These are phyloP conservation scores for Sequoiadendron giganteum DNA, from an alignment of 75 land plant genomes.

Conservation along the genomic window DNA sequence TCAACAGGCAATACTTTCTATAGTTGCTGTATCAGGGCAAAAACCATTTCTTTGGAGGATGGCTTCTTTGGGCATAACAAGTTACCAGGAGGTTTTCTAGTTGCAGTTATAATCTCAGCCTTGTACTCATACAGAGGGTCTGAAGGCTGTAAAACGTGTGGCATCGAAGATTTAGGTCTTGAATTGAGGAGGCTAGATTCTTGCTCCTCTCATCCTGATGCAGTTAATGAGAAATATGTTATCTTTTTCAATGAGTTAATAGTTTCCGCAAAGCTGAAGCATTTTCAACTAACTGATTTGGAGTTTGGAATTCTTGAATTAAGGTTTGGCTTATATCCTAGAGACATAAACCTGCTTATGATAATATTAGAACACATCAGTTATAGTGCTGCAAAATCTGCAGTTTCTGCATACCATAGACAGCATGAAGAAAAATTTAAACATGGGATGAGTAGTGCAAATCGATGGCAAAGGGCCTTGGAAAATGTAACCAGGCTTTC, in stretches of 20 bases:
- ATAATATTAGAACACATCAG: not conserved
- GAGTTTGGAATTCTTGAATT: constrained; percentile 2
- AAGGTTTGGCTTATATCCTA: not conserved
- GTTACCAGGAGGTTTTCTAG: constrained; percentile 5
- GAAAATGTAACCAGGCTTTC: not conserved
- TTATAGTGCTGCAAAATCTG: not conserved
- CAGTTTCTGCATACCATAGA: not conserved
- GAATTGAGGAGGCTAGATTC: constrained; percentile 1
- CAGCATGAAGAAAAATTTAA: not conserved
- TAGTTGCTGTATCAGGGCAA: not conserved
- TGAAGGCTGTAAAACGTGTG: constrained; percentile 1
- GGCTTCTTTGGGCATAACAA: not conserved
- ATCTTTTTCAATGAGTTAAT: not conserved
- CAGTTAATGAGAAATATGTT: constrained; percentile 1
- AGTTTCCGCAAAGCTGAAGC: not conserved
- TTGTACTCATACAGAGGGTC: not conserved
- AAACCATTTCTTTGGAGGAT: not conserved
- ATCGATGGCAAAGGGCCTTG: constrained; percentile 6
- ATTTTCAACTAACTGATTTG: constrained; percentile 5
- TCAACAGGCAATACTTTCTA: not conserved
- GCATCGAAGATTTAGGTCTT: not conserved
- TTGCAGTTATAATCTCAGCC: not conserved
- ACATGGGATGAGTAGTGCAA: not conserved
- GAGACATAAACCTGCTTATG: not conserved
- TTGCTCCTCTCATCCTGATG: not conserved